Base-by-base conservation (phyloP, 805 yeast species). In the Saccharomycopsis selenospora region DNA sequence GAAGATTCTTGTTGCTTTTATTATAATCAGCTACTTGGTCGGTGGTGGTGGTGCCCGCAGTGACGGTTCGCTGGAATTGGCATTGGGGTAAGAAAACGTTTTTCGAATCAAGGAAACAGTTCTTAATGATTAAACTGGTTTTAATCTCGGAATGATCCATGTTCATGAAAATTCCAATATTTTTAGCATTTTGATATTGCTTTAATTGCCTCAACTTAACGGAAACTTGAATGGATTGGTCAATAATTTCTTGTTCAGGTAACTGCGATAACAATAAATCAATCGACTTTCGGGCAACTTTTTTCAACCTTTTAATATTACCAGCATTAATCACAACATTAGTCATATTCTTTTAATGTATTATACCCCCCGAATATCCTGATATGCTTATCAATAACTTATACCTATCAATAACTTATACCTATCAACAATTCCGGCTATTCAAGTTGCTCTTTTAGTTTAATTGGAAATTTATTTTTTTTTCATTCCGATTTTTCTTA, bases 91-190 rank as follows among this genome's bases (percentile, higher is more conserved):
- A 61, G 56, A 69, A 85, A 0, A 84, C 80, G 2, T 53, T 45
- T 52, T 81, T 82, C 2, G 70, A 66, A 44, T 67, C 62, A 0
- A 59, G 59, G 48, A 84, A 79, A 7, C 85, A 76, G 14, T 67
- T 52, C 40, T 67, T 56, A 2, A 90, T 75, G 8, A 89, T 62
- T 0, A 60, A 61, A 7, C 62, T 57, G 0, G 96, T 89, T 48
- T 75, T 75, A 1, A 85, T 68, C 63, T 90, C 97, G 45, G 79
- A 72, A 18, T 64, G 55, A 1, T 82, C 87, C 89, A 90, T 82
- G 61, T 76, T 79, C 85, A 89, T 76, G 58, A 77, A 90, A 26
- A 87, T 59, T 0, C 83, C 96, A 2, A 89, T 61, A 3, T 61
- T 68, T 7, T 58, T 56, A 0, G 89, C 77, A 0, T 54, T 45